These are phyloP conservation scores for Chlamydomonas applanata DNA, from an alignment of 139 green algal genomes.

Conservation along the genomic window DNA sequence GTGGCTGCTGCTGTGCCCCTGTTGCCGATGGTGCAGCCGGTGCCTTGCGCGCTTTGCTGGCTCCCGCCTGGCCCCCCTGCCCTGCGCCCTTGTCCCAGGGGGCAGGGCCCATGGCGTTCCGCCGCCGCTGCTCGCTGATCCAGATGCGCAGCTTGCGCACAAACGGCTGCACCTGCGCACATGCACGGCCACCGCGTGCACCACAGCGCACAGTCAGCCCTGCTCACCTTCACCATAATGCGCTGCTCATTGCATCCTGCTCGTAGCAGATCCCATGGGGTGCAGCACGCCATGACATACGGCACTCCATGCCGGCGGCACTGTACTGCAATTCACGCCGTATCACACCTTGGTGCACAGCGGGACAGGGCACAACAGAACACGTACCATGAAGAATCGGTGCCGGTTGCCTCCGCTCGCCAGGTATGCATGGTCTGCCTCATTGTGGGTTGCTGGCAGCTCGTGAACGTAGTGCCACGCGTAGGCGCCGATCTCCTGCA, in stretches of 20 bases:
- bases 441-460: conserved; percentile 53
- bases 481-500: conserved; percentile 80
- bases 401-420: conserved; percentile 62
- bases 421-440: conserved; percentile 57
- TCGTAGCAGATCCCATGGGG: too few species aligned
- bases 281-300: too few species aligned
- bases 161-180: conserved; percentile 8
- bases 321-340: too few species aligned
- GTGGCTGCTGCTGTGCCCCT: not conserved
- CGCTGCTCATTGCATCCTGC: too few species aligned
- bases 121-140: not conserved
- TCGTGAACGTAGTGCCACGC: conserved; percentile 73
- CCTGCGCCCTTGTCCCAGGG: conserved; percentile 1
- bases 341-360: too few species aligned
- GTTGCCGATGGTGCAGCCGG: not conserved
- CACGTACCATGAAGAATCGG: conserved; percentile 77
- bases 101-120: not conserved
- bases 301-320: too few species aligned
- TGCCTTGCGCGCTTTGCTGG: not conserved
- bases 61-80: not conserved
- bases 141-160: conserved; percentile 6
- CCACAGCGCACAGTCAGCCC: too few species aligned
- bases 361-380: too few species aligned
- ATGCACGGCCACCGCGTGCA: too few species aligned
- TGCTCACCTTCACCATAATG: too few species aligned